Percentiles rank a stretch among this genome's conserved stretches.
These are phyloP conservation scores for Neonothopanus nambi DNA, from an alignment of 1,284 basidiomycete genomes.

Conservation along the genomic window DNA sequence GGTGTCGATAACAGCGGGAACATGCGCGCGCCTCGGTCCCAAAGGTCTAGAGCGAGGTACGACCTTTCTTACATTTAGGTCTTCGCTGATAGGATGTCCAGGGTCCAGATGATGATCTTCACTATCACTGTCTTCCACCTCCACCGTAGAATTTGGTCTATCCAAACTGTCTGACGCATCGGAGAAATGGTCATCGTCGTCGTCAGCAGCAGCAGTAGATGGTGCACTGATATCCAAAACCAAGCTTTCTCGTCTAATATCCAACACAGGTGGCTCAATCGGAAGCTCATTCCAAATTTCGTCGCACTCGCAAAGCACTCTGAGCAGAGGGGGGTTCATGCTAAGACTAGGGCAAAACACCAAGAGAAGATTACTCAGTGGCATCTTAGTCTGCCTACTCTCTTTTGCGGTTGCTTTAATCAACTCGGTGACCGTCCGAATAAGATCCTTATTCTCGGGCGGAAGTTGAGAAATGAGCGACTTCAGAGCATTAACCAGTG, in stretches of 20 bases:
- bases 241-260: constrained; percentile 41
- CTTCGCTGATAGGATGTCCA: background rate
- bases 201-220: background rate
- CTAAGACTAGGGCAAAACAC: constrained; percentile 81
- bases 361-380: constrained; percentile 75
- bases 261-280: constrained; percentile 36
- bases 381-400: constrained; percentile 79
- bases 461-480: constrained; percentile 67
- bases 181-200: constrained; percentile 1
- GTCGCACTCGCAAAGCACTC: constrained; percentile 70
- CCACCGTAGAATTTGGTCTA: background rate
- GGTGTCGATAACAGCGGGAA: constrained; percentile 6
- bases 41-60: constrained; percentile 11
- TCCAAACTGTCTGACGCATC: constrained; percentile 5
- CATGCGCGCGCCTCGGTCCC: constrained; percentile 16
- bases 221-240: constrained; percentile 27
- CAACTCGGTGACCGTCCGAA: constrained; percentile 72
- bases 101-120: background rate
- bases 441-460: constrained; percentile 68
- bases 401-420: constrained; percentile 67
- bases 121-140: background rate
- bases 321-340: constrained; percentile 75
- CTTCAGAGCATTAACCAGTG: constrained; percentile 52
- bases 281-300: constrained; percentile 55
- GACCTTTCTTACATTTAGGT: background rate